These are phyloP conservation scores for Graphilbum ipis-grandicollis DNA, from an alignment of 2,329 filamentous ascomycete species.

Conservation along the genomic window DNA sequence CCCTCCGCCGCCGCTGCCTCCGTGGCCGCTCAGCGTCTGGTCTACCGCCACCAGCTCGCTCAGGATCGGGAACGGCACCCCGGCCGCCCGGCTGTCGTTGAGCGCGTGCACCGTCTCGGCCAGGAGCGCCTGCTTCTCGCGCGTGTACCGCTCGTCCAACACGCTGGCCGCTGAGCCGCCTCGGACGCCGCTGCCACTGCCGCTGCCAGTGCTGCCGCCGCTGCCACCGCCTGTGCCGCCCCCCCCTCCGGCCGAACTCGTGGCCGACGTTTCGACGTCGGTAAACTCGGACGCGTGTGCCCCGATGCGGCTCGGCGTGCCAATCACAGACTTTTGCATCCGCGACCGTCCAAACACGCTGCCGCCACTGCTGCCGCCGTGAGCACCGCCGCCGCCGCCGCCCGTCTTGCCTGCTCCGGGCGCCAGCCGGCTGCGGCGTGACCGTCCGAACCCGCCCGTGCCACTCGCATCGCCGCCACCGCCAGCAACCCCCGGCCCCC, in stretches of 20 bases:
- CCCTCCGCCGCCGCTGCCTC: background rate
- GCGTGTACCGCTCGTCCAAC: slow-evolving; percentile 58
- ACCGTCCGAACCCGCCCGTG: slow-evolving; percentile 33
- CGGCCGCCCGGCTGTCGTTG: slow-evolving; percentile 55
- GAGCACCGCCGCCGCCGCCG: slow-evolving; percentile 3
- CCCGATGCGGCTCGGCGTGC: slow-evolving; percentile 53
- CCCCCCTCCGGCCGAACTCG: slow-evolving; percentile 10
- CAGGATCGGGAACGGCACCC: slow-evolving; percentile 52
- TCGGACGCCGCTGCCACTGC: slow-evolving; percentile 11
- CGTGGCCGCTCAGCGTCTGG: slow-evolving; percentile 6
- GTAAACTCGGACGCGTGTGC: slow-evolving; percentile 48
- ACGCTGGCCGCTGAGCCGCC: slow-evolving; percentile 26
- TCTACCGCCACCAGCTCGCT: slow-evolving; percentile 63
- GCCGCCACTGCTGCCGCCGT: slow-evolving; percentile 14
- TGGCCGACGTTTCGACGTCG: slow-evolving; percentile 43
- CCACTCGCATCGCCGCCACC: slow-evolving; percentile 7
- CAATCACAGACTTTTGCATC: slow-evolving; percentile 74
- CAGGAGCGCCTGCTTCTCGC: slow-evolving; percentile 73
- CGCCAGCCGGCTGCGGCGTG: slow-evolving; percentile 29
- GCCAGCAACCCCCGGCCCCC: slow-evolving; percentile 5
- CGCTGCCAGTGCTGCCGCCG: background rate
- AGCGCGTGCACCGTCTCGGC: slow-evolving; percentile 63
- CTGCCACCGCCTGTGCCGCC: background rate
- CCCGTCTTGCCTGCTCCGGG: slow-evolving; percentile 4
- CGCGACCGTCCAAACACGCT: slow-evolving; percentile 48